Conservation (phyloP, 441 rosid genomes). For the Francoa sonchifolia region DNA sequence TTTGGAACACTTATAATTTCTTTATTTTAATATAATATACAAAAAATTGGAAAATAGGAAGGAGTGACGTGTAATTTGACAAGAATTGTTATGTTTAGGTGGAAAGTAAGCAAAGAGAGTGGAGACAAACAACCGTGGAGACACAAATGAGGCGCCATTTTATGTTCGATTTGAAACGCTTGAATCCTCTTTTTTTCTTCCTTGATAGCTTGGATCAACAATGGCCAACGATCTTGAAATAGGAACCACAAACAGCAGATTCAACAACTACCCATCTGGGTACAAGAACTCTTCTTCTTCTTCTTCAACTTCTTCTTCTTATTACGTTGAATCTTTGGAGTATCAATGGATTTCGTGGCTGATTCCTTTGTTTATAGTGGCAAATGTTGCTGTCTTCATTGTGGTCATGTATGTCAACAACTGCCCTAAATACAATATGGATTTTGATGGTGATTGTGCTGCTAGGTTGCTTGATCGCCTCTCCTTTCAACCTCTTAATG, state of each 20-base stretch:
- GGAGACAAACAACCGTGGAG: too few species aligned
- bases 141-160: too few species aligned
- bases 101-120: too few species aligned
- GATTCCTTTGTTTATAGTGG: constrained; percentile 59
- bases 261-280: constrained; percentile 9
- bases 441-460: constrained; percentile 40
- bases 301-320: constrained; percentile 11
- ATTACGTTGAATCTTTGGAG: constrained; percentile 27
- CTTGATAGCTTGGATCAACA: not conserved
- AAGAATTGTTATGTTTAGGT: too few species aligned
- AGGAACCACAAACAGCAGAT: constrained; percentile 29
- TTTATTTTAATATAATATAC: too few species aligned
- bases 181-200: not conserved
- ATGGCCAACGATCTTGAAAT: constrained; percentile 75
- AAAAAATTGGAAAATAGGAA: too few species aligned
- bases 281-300: too few species aligned
- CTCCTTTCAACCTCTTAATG: constrained; percentile 71
- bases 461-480: constrained; percentile 60
- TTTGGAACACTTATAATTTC: too few species aligned
- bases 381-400: constrained; percentile 48
- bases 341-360: constrained; percentile 83
- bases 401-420: constrained; percentile 69
- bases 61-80: too few species aligned
- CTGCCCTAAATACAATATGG: constrained; percentile 52
- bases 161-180: too few species aligned